Conservation (phyloP, 2,329 filamentous ascomycete species). For the Akanthomyces muscarius region DNA sequence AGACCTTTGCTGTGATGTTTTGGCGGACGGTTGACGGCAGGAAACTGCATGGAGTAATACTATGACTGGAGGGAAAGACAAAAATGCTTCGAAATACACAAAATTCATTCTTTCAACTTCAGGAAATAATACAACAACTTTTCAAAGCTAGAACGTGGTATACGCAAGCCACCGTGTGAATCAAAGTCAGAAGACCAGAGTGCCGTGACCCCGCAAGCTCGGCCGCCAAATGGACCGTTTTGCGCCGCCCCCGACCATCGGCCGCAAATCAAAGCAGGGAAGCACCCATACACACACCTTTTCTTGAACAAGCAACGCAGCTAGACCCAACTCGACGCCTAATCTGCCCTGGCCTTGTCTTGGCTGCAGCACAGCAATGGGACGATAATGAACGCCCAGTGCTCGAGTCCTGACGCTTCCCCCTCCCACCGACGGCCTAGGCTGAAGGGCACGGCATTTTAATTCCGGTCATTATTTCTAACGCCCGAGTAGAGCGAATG, state of each 20-base stretch:
- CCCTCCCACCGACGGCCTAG: not conserved
- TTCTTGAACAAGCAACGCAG: not conserved
- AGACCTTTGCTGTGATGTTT: too few species aligned
- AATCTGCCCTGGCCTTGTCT: not conserved
- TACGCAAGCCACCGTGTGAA: not conserved
- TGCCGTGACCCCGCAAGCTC: not conserved
- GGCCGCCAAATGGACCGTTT: conserved; percentile 2
- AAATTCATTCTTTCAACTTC: too few species aligned
- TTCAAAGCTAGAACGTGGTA: not conserved
- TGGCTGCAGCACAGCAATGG: not conserved
- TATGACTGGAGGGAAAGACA: too few species aligned
- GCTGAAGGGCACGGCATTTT: not conserved
- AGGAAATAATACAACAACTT: too few species aligned
- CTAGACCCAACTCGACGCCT: not conserved
- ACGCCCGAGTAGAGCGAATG: too few species aligned
- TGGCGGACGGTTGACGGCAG: too few species aligned
- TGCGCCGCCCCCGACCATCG: conserved; percentile 1
- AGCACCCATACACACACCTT: not conserved
- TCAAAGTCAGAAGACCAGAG: conserved; percentile 8
- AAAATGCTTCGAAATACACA: too few species aligned
- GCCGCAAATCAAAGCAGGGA: not conserved
- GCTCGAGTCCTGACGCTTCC: not conserved
- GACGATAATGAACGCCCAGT: not conserved
- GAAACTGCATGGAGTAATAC: too few species aligned
- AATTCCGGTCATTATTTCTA: not conserved